Evolutionary conservation across 176 grass and related monocot species (phyloP), one percentile per base, ranked within the genome.

Genomic region (Paspalum vaginatum): DNA sequence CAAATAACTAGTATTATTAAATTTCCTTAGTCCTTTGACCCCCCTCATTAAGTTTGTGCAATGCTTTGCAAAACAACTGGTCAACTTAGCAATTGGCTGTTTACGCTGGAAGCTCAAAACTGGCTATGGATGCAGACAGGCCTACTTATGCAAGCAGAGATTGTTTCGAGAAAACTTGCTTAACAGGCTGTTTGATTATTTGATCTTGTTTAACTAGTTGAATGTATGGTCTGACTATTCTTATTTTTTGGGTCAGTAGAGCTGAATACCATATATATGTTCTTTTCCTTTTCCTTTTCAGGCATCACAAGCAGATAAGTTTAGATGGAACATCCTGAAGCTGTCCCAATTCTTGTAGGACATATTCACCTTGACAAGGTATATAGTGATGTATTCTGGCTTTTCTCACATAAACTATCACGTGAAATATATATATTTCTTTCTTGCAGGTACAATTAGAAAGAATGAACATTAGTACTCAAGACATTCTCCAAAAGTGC

Each of bases 321-420:
- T 75, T 93, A 74, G 83, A 72, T 56, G 91, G 55, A 51, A 87
- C 21, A 68, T 77, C 84, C 81, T n/a, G 88, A 89, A 88, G 54
- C 81, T 54, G 80, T 84, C 65, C 85, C 90, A 75, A 70, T 83
- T 68, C 87, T 95, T 86, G 84, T 95, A 32, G 95, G 95, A 44
- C 94, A 97, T 81, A 90, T 97, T 78, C 94, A 97, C 77, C 79
- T 97, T 59, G 89, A 97, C 52, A 86, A 91, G 94, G 94, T 94
- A 77, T 93, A 61, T 68, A 44, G n/a, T 82, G 20, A 43, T 26
- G 9, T 54, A 18, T 83, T 58, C 41, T 74, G 52, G 48, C 8
- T 66, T 56, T 84, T 66, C 59, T 67, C 47, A 59, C 64, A 24
- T 50, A 56, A 52, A 70, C 17, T 41, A 24, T 73, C 13, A 70